Evolutionary conservation across 805 yeast genomes (phyloP).

Genomic region (Spencermartinsiella europaea): DNA sequence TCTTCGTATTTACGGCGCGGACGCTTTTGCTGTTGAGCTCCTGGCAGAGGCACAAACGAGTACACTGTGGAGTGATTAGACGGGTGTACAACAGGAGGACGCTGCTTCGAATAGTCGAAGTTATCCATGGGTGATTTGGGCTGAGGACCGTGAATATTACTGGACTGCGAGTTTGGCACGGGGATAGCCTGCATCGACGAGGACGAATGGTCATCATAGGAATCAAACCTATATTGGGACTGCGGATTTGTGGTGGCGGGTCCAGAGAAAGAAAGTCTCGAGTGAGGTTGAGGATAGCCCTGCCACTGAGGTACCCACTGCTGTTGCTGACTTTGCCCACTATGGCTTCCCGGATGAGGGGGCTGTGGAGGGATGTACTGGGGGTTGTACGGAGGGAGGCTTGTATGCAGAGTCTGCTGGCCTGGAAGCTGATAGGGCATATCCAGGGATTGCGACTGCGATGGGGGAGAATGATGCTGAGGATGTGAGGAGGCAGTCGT

Average conservation of each 20-base stretch:
- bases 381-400: not conserved
- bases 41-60: slow-evolving; percentile 27
- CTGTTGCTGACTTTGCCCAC: too few relatives aligned
- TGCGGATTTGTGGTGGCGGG: not conserved
- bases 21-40: slow-evolving; percentile 35
- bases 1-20: slow-evolving; percentile 52
- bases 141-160: not conserved
- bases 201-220: not conserved
- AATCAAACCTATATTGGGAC: not conserved
- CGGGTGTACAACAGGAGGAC: not conserved
- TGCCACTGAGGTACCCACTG: not conserved
- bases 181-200: not conserved
- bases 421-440: not conserved
- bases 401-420: not conserved
- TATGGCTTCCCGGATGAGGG: not conserved
- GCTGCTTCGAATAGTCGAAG: not conserved
- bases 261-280: not conserved
- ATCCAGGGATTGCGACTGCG: not conserved
- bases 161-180: not conserved
- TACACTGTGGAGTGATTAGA: slow-evolving; percentile 1
- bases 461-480: not conserved
- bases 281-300: not conserved
- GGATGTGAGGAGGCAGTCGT: not conserved
- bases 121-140: not conserved
- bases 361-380: not conserved